phyloP scores from a whole-genome alignment of 768 basidiomycete genomes.

The Psilocybe subaeruginosa region DNA sequence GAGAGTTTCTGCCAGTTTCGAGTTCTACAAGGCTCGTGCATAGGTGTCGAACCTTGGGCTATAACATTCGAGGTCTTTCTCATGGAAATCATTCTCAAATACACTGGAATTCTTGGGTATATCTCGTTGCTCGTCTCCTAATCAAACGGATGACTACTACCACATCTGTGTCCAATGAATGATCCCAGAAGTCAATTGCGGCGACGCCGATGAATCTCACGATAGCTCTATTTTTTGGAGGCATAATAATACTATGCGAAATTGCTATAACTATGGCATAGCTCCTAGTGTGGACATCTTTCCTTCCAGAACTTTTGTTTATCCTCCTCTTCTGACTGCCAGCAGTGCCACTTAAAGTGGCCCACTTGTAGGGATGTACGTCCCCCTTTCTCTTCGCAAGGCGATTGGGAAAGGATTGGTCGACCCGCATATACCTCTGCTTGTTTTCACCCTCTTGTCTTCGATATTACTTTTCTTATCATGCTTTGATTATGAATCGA shows the following conservation, averaged over 20 bases:
- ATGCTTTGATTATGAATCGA: conserved; percentile 8
- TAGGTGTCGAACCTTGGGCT: no score
- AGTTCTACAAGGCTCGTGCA: no score
- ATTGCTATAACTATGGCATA: background rate
- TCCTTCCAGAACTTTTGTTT: background rate
- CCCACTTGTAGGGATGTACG: background rate
- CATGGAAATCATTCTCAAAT: background rate
- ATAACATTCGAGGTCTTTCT: no score
- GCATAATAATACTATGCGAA: background rate
- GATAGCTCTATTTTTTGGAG: background rate
- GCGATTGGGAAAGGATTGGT: background rate
- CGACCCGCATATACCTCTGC: conserved; percentile 4
- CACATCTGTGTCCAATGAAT: background rate
- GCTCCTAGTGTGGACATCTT: background rate
- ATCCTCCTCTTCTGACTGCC: background rate
- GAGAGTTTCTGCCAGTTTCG: background rate
- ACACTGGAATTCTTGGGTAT: background rate
- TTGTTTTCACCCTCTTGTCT: conserved; percentile 8
- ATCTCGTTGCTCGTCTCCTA: background rate
- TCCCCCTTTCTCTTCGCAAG: background rate
- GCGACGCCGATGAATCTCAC: no score
- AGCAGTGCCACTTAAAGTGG: background rate
- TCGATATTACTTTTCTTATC: conserved; percentile 6
- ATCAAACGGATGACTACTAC: background rate
- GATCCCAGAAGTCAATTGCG: background rate